These are phyloP conservation scores for Rhodotorula sp. DNA, from an alignment of 1,284 basidiomycete species.

Conservation along the genomic window DNA sequence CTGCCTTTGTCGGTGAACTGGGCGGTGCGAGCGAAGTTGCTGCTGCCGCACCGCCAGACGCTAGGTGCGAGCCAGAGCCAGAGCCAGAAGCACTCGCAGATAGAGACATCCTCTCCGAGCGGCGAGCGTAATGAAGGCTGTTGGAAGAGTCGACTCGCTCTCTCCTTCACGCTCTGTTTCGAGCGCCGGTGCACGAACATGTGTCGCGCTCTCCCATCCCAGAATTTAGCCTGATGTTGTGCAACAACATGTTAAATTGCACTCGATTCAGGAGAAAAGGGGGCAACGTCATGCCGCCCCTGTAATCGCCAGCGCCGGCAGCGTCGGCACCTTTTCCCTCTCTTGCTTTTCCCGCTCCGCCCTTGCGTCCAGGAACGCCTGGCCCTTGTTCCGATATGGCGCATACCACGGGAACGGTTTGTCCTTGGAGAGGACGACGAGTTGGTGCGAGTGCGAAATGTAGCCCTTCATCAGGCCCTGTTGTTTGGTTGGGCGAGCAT, in stretches of 20 bases:
- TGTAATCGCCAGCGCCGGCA: not conserved
- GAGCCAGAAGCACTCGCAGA: not conserved
- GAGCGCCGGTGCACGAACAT: no score
- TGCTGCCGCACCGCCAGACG: not conserved
- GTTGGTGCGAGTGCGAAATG: conserved; percentile 91
- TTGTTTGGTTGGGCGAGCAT: no score
- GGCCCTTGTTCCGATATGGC: conserved; percentile 12
- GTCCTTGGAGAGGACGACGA: conserved; percentile 78
- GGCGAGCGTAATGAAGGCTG: no score
- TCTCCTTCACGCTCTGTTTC: no score
- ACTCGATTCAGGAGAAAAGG: not conserved
- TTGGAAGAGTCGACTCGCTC: no score
- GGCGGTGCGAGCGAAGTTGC: not conserved
- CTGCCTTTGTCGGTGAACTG: not conserved
- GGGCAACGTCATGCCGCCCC: not conserved
- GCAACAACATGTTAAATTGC: no score
- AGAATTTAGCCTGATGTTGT: no score
- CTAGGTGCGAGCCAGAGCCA: not conserved
- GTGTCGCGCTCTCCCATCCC: no score
- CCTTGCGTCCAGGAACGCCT: not conserved
- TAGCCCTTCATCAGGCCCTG: conserved; percentile 86
- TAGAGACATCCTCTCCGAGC: not conserved
- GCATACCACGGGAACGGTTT: conserved; percentile 69
- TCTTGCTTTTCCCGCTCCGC: conserved; percentile 4
- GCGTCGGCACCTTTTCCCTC: not conserved